Evolutionary conservation across 768 basidiomycete species (phyloP), one percentile per base, ranked within the genome.

Genomic region (Xerocomellus chrysenteron): DNA sequence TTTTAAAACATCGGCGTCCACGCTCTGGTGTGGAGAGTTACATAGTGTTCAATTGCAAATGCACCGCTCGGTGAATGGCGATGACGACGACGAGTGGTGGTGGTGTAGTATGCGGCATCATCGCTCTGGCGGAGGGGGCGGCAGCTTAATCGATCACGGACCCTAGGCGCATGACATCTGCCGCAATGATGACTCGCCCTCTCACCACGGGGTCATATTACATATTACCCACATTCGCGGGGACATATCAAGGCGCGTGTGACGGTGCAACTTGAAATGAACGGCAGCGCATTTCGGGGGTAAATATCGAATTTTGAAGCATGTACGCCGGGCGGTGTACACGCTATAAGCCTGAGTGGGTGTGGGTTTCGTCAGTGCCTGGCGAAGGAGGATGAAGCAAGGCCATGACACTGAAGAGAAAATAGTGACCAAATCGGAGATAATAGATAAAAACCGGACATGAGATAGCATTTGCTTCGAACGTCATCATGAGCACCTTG

Each of bases 201-300:
- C 24, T 28, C 45, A 54, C 56, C 67, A 67, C 64, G 64, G 61
- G 64, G 56, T 28, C 50, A 47, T 67, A 67, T 67, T 67, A 67
- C 66, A 67, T 67, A 67, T 68, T 63, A 56, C 37, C 17, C 57
- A 57, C 44, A 33, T 47, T 63, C 57, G 67, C 66, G 67, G 58
- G 65, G 60, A 57, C 2, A 42, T 65, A 51, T 56, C 52, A 49
- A 37, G 36, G 35, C 54, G 60, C 63, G 64, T 66, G 65, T 62
- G 35, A 63, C 35, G 57, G 60, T 63, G 65, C 60, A 68, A 58
- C 57, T n/a, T 56, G 60, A 48, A 50, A 57, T 53, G 45, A 55
- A 45, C 48, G 48, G 61, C 66, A 49, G 60, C 54, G 60, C 47
- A 46, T 46, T 47, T 52, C 47, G 66, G 66, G 55, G 56, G 16